Evolutionary conservation across 768 basidiomycete genomes (phyloP), one percentile per base, ranked within the genome.

Genomic region (Russula griseocarnosa): DNA sequence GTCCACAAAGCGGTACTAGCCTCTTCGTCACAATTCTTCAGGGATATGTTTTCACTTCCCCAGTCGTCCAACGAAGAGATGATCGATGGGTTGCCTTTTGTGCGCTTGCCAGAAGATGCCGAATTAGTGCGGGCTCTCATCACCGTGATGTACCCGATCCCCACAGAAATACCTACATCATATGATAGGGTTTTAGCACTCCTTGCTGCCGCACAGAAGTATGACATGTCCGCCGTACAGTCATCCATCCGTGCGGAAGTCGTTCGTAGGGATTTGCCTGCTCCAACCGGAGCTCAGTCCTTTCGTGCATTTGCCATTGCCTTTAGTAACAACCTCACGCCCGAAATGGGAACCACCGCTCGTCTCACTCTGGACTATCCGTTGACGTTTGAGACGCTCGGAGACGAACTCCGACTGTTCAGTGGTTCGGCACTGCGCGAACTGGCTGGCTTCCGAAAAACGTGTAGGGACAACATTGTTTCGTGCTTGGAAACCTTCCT

Each of bases 1-100:
- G 57, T 74, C 14, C 74, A 76, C 66, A 75, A 69, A 20, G 53
- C 55, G 14, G 73, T 74, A 24, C 72, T 77, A 16, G 49, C 69
- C 30, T 66, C 68, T 14, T 72, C 74, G 0, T 75, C 75, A 2
- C 67, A 69, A 5, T 52, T 76, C 32, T 75, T 76, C 56, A 61
- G 53, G n/a, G 69, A 70, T 55, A 72, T 77, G 71, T 65, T 76
- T 63, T 55, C 69, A 1, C 49, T 70, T 13, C 71, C 71, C 18
- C 62, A 60, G 28, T 38, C 72, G 10, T n/a, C 52, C 7, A n/a
- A 40, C 14, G 3, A 7, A 1, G 65, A 42, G 11, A 20, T 6
- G 1, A 1, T 58, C 5, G 32, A 63, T 52, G 67, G 67, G 13
- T 59, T 69, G 5, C 67, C 61, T 11, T 59, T 68, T 6, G 58